phyloP scores from a whole-genome alignment of 176 grass and related monocot species.

The Carex myosuroides region DNA sequence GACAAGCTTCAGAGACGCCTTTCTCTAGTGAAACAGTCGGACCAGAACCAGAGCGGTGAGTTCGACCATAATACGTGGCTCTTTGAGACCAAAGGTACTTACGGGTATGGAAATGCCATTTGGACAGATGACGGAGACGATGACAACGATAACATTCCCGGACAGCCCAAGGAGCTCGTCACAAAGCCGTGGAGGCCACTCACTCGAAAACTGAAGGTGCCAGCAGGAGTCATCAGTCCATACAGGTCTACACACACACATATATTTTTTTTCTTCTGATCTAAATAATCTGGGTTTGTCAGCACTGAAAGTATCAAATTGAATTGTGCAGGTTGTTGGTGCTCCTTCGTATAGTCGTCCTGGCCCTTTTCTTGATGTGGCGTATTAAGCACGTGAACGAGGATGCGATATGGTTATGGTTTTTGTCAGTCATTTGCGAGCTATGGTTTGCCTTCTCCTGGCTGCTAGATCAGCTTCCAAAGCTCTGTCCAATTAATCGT shows the following conservation, averaged over 20 bases:
- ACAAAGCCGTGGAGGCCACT: slow-evolving; percentile 89
- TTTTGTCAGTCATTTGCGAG: slow-evolving; percentile 88
- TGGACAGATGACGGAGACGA: slow-evolving; percentile 67
- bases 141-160: slow-evolving; percentile 28
- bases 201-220: slow-evolving; percentile 83
- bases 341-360: slow-evolving; percentile 56
- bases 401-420: slow-evolving; percentile 89
- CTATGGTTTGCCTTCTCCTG: slow-evolving; percentile 97
- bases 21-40: slow-evolving; percentile 50
- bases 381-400: slow-evolving; percentile 74
- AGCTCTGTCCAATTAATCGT: slow-evolving; percentile 83
- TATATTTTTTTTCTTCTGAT: not conserved
- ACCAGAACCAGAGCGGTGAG: slow-evolving; percentile 40
- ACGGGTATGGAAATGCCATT: slow-evolving; percentile 91
- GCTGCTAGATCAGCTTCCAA: slow-evolving; percentile 94
- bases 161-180: slow-evolving; percentile 75
- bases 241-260: slow-evolving; percentile 43
- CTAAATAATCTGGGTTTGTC: not conserved
- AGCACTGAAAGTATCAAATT: not conserved
- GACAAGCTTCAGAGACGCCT: slow-evolving; percentile 48
- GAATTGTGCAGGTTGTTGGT: slow-evolving; percentile 54
- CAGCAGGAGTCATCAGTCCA: slow-evolving; percentile 79
- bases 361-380: slow-evolving; percentile 83
- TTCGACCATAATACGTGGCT: slow-evolving; percentile 97
- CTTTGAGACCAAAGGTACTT: slow-evolving; percentile 97